Evolutionary conservation across 148 eudicot genomes (phyloP), one percentile per base, ranked within the genome.

Genomic region (Oxyria digyna): DNA sequence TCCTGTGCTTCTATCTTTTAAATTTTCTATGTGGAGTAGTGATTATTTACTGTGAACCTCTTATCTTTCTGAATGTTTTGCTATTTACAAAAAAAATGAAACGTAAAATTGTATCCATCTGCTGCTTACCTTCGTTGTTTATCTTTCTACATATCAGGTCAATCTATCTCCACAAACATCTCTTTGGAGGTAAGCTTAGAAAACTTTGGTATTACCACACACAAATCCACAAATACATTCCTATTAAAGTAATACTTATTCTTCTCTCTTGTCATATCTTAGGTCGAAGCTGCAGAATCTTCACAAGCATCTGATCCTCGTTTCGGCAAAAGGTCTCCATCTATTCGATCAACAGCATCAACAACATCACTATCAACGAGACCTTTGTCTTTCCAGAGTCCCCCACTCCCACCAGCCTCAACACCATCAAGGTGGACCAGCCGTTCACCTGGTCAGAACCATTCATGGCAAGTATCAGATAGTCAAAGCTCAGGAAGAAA

Each of bases 301-400:
- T 77, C 86, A 37, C 81, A 76, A 59, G 75, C 67, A 66, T 76
- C 81, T 43, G 77, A 80, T 67, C 72, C 82, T 3, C 82, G 85
- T 73, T 83, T 87, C 32, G 49, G 70, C 2, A 88, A 85, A 79
- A 68, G 81, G 48, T 83, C 90, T 67, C 88, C 89, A 31, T 79
- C 87, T 42, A 59, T 74, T 18, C 87, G 80, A 71, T 87, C 97
- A 67, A 72, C 84, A 67, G 81, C 91, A 21, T 84, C 92, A 67
- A 72, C 84, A 68, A 80, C 96, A 23, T 85, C 92, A 20, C 65
- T 83, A 10, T 79, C 85, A 24, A 23, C 69, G 63, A 86, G 95
- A 63, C 88, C 96, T 72, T 69, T 83, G 40, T 85, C 91, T 41
- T 84, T 87, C 50, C 83, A 76, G 75, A 79, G 78, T 66, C 83